phyloP scores from a whole-genome alignment of 768 basidiomycete species.

The Fistulinella prunicolor region DNA sequence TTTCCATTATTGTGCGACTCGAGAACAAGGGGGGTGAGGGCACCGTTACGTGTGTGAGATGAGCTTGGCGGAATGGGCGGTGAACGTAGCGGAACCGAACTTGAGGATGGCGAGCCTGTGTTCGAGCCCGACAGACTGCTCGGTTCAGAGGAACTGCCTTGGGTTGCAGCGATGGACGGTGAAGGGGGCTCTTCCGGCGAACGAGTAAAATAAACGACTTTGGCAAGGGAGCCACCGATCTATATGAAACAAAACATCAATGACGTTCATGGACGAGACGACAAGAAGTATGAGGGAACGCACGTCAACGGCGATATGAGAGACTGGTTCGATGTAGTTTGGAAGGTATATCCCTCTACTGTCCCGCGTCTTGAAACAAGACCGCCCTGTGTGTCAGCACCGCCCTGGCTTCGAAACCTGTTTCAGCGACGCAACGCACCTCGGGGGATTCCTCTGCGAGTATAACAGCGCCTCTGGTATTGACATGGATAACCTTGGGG shows the following conservation, averaged over 20 bases:
- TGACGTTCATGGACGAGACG: constrained; percentile 3
- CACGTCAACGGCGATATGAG: constrained; percentile 96
- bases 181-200: constrained; percentile 83
- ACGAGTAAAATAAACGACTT: constrained; percentile 97
- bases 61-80: constrained; percentile 25
- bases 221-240: constrained; percentile 97
- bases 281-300: constrained; percentile 35
- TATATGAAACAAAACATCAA: constrained; percentile 30
- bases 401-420: background rate
- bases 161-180: constrained; percentile 62
- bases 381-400: constrained; percentile 9
- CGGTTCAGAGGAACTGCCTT: constrained; percentile 49
- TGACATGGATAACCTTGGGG: constrained; percentile 88
- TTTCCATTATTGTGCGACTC: constrained; percentile 41
- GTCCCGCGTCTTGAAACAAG: constrained; percentile 68
- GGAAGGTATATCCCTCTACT: constrained; percentile 97
- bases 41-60: constrained; percentile 52
- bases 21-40: constrained; percentile 80
- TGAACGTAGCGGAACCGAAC: constrained; percentile 15
- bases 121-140: constrained; percentile 43
- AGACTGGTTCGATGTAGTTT: constrained; percentile 95
- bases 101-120: constrained; percentile 23
- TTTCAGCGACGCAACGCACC: constrained; percentile 43
- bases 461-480: constrained; percentile 91
- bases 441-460: constrained; percentile 92